phyloP scores from a whole-genome alignment of 805 yeast species.

The Yarrowia sp. region DNA sequence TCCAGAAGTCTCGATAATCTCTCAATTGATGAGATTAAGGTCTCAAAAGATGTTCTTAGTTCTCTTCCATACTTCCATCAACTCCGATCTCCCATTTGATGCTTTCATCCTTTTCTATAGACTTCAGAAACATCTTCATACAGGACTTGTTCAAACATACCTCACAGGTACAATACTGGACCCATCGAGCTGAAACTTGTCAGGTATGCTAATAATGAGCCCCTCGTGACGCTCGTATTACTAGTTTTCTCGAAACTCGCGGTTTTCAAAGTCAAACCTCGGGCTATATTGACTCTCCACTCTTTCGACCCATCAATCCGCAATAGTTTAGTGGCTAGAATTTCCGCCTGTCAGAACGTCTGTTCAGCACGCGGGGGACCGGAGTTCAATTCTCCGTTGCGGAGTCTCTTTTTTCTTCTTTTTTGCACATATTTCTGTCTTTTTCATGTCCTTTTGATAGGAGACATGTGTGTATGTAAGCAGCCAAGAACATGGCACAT shows the following conservation, averaged over 20 bases:
- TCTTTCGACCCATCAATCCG: constrained; percentile 6
- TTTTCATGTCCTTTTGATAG: background rate
- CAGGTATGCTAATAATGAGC: too few relatives aligned
- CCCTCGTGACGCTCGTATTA: too few relatives aligned
- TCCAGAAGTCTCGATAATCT: too few relatives aligned
- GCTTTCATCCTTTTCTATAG: too few relatives aligned
- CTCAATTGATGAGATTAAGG: too few relatives aligned
- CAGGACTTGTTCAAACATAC: background rate
- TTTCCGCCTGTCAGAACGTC: constrained; percentile 50
- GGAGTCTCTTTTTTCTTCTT: background rate
- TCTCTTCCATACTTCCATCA: too few relatives aligned
- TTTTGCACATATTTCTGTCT: background rate
- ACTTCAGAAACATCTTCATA: too few relatives aligned
- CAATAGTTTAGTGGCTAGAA: constrained; percentile 53
- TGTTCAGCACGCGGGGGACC: constrained; percentile 33
- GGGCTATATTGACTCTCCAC: background rate
- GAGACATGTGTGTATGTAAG: too few relatives aligned
- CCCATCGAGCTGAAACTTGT: background rate
- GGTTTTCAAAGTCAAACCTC: background rate
- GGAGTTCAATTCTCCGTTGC: constrained; percentile 33
- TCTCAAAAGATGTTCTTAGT: too few relatives aligned
- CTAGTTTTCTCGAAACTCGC: background rate
- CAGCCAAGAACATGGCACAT: too few relatives aligned
- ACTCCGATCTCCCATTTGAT: too few relatives aligned
- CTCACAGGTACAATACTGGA: background rate